phyloP scores from a whole-genome alignment of 1,284 basidiomycete species.

The Rhodotorula sp. region DNA sequence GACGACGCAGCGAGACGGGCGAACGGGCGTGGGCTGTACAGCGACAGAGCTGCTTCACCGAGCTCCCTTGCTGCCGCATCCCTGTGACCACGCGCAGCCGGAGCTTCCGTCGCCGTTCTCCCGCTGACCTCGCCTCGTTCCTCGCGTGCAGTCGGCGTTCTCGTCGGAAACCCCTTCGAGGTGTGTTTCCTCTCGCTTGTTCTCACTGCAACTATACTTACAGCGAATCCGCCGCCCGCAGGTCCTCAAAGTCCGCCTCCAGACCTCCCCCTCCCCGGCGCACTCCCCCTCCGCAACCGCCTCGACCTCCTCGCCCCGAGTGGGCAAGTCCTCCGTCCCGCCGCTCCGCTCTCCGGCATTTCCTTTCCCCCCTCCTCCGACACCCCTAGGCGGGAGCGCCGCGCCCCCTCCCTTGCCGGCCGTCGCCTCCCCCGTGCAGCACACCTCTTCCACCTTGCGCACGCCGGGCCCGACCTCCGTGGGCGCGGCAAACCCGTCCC shows the following conservation, averaged over 20 bases:
- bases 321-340: constrained; percentile 32
- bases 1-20: too few relatives aligned
- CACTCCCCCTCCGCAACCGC: constrained; percentile 7
- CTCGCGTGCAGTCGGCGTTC: constrained; percentile 39
- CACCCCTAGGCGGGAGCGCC: constrained; percentile 8
- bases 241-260: constrained; percentile 47
- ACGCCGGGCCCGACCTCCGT: not conserved
- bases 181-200: not conserved
- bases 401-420: not conserved
- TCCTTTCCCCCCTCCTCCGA: constrained; percentile 24
- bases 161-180: constrained; percentile 44
- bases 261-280: constrained; percentile 41
- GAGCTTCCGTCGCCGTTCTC: not conserved
- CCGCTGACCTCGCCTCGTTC: not conserved
- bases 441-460: constrained; percentile 5
- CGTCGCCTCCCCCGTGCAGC: constrained; percentile 6
- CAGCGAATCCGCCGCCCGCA: not conserved
- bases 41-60: too few relatives aligned
- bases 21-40: too few relatives aligned
- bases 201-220: not conserved
- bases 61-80: too few relatives aligned
- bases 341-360: constrained; percentile 19
- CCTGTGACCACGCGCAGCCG: too few relatives aligned
- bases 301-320: constrained; percentile 18
- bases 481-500: not conserved